Evolutionary conservation across 495 filamentous ascomycete genomes (phyloP), one percentile per base, ranked within the genome.

Genomic region (Penicillium paxilli): DNA sequence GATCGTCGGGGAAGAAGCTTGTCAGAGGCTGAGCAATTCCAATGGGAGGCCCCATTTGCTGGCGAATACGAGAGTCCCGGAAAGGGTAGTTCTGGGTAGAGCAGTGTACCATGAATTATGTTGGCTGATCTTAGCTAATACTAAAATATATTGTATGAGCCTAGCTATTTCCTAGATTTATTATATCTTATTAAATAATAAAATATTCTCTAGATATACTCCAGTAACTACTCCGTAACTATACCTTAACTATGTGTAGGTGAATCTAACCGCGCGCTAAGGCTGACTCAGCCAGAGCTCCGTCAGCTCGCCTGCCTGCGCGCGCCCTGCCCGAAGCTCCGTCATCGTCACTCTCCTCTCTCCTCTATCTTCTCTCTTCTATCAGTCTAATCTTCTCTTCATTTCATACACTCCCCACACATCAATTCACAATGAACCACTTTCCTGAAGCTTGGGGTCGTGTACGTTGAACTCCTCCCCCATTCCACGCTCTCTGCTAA

Each of bases 381-480:
- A 44, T 30, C 26, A 30, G 26, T 32, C 30, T 32, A 28, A 28
- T 14, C 30, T 12, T 32, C 1, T 19, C 8, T 24, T 19, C 5
- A 16, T 1, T 24, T 20, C 20, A 24, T 17, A n/a, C 35, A n/a
- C 16, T 30, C 48, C 21, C 11, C 9, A 20, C 32, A 37, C 42
- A n/a, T n/a, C 21, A 37, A 48, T 52, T 51, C 63, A 73, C 52
- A 52, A 98, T 98, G 93, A 92, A 97, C 72, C 93, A 98, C 76
- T 83, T 90, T 68, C 93, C 93, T 54, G 89, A 96, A 85, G 87
- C 86, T 62, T 98, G 93, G 93, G 93, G 93, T 68, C 88, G 93
- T 75, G 94, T 97, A 90, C 67, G 85, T 74, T 60, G 22, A 58
- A 44, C 52, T 62, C 42, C 63, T 63, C 52, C 54, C 52, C 42